Evolutionary conservation across 768 basidiomycete genomes (phyloP).

Genomic region (Calocera cornea): DNA sequence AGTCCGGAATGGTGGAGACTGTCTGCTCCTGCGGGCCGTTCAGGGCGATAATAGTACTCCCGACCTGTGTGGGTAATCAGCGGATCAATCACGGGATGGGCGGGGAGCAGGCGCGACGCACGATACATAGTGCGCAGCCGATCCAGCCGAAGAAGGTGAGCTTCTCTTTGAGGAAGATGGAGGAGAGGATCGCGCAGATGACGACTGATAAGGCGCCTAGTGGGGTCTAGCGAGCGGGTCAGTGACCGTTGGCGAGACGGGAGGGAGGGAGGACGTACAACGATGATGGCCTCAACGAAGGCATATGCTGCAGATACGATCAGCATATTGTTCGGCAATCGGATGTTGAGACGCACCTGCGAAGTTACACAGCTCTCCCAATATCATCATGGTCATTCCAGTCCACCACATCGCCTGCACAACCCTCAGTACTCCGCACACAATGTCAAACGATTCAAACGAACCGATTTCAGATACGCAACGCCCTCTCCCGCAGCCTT

Average conservation of each 20-base stretch:
- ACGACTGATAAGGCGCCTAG: conserved; percentile 95
- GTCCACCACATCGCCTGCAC: conserved; percentile 77
- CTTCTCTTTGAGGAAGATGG: conserved; percentile 82
- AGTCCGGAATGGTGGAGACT: conserved; percentile 53
- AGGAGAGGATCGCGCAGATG: conserved; percentile 83
- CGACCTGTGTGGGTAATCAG: conserved; percentile 36
- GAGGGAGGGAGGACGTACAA: conserved; percentile 36
- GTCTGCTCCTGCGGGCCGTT: conserved; percentile 69
- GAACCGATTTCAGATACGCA: conserved; percentile 84
- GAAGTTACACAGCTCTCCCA: conserved; percentile 60
- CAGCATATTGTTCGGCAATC: conserved; percentile 7
- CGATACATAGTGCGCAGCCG: conserved; percentile 82
- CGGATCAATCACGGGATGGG: conserved; percentile 2
- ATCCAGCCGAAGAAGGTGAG: conserved; percentile 96
- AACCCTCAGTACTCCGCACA: background rate
- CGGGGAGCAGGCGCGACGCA: conserved; percentile 48
- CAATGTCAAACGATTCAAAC: conserved; percentile 19
- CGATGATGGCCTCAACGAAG: conserved; percentile 83
- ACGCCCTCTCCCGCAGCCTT: conserved; percentile 65
- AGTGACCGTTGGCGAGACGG: conserved; percentile 5
- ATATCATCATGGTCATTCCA: conserved; percentile 90
- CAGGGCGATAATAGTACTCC: conserved; percentile 78
- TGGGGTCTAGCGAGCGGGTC: conserved; percentile 47
- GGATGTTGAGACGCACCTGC: conserved; percentile 10
- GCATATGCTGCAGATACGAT: conserved; percentile 47